These are phyloP conservation scores for Carex cristatella DNA, from an alignment of 176 grass and related monocot genomes.

Conservation along the genomic window DNA sequence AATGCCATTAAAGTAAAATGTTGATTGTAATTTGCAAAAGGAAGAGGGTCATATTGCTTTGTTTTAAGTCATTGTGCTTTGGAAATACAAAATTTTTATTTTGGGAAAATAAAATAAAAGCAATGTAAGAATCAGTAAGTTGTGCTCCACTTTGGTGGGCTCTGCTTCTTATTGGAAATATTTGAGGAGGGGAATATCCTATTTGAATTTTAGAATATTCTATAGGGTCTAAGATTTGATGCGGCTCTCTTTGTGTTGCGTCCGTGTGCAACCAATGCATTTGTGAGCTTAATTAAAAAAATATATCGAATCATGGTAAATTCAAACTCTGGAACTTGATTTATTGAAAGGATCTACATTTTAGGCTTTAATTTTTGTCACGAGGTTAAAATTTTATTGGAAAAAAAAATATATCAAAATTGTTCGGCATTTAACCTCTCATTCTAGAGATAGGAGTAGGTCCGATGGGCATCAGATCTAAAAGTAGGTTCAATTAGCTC, in stretches of 20 bases:
- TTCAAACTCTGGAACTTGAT: background rate
- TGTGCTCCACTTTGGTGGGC: background rate
- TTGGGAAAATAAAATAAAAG: background rate
- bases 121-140: background rate
- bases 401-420: background rate
- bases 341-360: too few species aligned
- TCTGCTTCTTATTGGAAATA: background rate
- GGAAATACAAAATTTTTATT: background rate
- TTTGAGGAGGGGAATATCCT: background rate
- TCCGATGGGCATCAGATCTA: too few species aligned
- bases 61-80: background rate
- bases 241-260: background rate
- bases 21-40: background rate
- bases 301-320: background rate
- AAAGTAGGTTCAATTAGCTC: too few species aligned
- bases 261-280: background rate
- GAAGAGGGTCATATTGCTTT: background rate
- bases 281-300: background rate
- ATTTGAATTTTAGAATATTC: background rate
- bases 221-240: background rate
- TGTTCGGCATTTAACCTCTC: background rate
- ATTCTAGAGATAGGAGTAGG: too few species aligned
- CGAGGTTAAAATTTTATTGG: background rate
- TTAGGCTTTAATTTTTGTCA: background rate
- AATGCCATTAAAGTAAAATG: background rate